Evolutionary conservation across 225 moss, liverwort and hornwort species (phyloP).

Genomic region (Rhytidiadelphus loreus): DNA sequence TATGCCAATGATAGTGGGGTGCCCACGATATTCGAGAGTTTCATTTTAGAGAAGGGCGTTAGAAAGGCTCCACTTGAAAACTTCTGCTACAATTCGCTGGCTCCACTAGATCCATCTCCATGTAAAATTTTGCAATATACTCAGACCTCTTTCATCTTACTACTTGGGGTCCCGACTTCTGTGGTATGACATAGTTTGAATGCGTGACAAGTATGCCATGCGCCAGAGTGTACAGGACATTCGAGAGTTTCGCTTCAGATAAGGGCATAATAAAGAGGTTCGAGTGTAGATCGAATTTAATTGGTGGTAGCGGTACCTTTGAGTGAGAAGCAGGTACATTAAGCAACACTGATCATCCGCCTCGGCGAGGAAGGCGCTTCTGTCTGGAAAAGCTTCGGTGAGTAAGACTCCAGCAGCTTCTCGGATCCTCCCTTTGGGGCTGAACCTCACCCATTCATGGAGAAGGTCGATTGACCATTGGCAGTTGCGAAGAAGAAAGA

Average conservation of each 20-base stretch:
- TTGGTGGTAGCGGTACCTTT: slow-evolving; percentile 12
- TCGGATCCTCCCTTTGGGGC: slow-evolving; percentile 60
- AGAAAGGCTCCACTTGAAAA: neutral
- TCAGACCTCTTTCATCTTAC: neutral
- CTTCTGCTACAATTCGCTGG: neutral
- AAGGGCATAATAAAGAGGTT: neutral
- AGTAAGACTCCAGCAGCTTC: slow-evolving; percentile 61
- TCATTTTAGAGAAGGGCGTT: neutral
- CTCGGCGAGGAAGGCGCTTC: slow-evolving; percentile 20
- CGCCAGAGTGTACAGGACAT: neutral
- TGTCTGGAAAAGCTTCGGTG: slow-evolving; percentile 44
- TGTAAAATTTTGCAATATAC: too few species aligned
- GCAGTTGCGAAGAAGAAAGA: slow-evolving; percentile 70
- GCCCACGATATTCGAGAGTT: neutral
- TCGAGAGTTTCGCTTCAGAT: neutral
- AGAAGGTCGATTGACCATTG: slow-evolving; percentile 85
- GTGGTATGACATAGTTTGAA: neutral
- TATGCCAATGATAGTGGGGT: neutral
- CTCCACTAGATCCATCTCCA: neutral
- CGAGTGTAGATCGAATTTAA: neutral
- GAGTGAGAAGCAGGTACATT: slow-evolving; percentile 53
- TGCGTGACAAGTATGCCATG: neutral
- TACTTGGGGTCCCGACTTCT: neutral
- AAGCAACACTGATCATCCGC: slow-evolving; percentile 69
- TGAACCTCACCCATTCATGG: slow-evolving; percentile 63